Evolutionary conservation across 176 grass and related monocot genomes (phyloP).

Genomic region (Bonia amplexicaulis): DNA sequence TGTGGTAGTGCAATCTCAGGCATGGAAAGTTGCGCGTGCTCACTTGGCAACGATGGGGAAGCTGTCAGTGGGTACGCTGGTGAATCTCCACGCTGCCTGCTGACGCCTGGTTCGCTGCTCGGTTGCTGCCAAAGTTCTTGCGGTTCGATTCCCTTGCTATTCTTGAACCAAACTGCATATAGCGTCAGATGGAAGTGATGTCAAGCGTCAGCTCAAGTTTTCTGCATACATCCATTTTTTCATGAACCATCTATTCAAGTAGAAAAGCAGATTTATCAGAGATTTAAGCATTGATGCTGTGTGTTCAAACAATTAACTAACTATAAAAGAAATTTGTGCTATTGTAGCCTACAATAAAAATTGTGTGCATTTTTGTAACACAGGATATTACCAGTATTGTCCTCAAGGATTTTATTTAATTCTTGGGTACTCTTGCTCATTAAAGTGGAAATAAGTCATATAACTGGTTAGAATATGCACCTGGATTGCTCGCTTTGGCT

Average conservation of each 20-base stretch:
- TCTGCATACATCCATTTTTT: no score
- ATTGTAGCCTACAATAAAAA: background rate
- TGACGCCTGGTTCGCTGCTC: constrained; percentile 78
- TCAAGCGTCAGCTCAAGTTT: background rate
- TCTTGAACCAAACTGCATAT: constrained; percentile 76
- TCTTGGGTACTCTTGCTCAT: background rate
- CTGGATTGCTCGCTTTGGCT: constrained; percentile 95
- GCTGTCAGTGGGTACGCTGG: constrained; percentile 19
- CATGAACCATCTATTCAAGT: background rate
- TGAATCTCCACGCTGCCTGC: constrained; percentile 75
- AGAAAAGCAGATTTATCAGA: background rate
- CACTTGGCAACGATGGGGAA: background rate
- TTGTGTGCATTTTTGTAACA: background rate
- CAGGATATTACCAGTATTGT: background rate
- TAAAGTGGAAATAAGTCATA: background rate
- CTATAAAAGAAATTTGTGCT: background rate
- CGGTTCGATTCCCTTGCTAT: constrained; percentile 89
- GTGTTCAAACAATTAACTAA: background rate
- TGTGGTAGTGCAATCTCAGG: background rate
- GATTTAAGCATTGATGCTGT: background rate
- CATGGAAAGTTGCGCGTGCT: background rate
- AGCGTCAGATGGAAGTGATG: background rate
- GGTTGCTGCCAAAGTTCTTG: constrained; percentile 85
- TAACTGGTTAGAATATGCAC: constrained; percentile 38
- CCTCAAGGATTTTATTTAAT: background rate